Percentiles rank a stretch among this genome's conserved stretches.
These are phyloP conservation scores for Crucihimalaya himalaica DNA, from an alignment of 345 rosid genomes.

Conservation along the genomic window DNA sequence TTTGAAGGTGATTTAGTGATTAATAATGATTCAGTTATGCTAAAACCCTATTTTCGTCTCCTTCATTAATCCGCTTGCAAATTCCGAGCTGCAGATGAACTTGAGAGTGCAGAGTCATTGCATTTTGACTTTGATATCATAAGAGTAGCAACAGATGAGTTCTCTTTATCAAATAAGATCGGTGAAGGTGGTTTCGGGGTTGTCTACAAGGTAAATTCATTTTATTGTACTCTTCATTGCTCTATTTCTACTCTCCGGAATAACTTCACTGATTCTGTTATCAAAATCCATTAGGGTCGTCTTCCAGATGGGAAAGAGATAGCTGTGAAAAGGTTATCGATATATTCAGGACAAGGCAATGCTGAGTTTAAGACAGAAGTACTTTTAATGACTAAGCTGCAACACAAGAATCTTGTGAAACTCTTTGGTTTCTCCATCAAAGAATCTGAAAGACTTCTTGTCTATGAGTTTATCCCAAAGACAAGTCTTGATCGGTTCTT, in stretches of 20 bases:
- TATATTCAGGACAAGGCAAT: constrained; percentile 44
- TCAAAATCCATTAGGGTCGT: constrained; percentile 39
- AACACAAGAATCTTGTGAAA: constrained; percentile 51
- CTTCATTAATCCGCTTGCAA: no score
- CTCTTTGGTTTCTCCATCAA: constrained; percentile 37
- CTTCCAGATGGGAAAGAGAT: constrained; percentile 41
- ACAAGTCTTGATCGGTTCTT: constrained; percentile 44
- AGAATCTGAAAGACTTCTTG: constrained; percentile 35
- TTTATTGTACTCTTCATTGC: neutral
- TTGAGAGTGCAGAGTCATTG: constrained; percentile 28
- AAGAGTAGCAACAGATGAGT: constrained; percentile 34
- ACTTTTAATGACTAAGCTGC: constrained; percentile 46
- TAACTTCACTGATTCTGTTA: neutral
- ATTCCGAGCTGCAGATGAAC: constrained; percentile 20
- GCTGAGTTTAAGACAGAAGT: constrained; percentile 53
- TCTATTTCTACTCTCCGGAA: neutral
- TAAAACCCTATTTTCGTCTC: neutral
- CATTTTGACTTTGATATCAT: constrained; percentile 39
- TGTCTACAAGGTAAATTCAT: constrained; percentile 40
- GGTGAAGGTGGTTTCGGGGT: constrained; percentile 49
- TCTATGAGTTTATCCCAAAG: constrained; percentile 37
- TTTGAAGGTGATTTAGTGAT: neutral
- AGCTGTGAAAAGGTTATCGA: constrained; percentile 52
- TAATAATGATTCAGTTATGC: neutral
- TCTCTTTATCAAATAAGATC: constrained; percentile 31